Percentiles rank a stretch among this genome's conserved stretches.
These are phyloP conservation scores for Blastomyces gilchristii DNA, from an alignment of 2,329 filamentous ascomycete species.

Conservation along the genomic window DNA sequence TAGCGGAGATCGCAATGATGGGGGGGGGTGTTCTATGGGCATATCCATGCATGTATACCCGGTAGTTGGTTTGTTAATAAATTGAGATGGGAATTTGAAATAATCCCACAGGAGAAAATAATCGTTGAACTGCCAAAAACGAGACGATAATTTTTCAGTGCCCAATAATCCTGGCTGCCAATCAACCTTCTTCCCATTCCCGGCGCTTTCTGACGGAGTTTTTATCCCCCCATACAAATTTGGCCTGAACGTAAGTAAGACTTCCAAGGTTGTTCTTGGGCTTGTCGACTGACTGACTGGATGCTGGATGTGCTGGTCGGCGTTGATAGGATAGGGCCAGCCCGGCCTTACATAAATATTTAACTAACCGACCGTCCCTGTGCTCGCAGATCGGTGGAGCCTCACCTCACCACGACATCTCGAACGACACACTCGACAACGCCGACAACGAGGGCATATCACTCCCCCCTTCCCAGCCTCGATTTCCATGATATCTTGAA, in stretches of 20 bases:
- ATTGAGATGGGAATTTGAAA: neutral
- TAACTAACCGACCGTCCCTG: no score
- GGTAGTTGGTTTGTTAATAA: neutral
- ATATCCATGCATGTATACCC: neutral
- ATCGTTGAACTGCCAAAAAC: neutral
- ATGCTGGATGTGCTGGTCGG: neutral
- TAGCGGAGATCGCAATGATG: neutral
- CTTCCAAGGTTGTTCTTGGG: neutral
- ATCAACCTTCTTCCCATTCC: neutral
- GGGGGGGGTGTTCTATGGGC: neutral
- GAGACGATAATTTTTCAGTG: neutral
- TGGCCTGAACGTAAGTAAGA: neutral
- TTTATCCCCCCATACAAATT: neutral
- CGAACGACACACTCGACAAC: neutral
- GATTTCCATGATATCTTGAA: neutral
- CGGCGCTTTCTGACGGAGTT: neutral
- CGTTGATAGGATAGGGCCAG: slow-evolving; percentile 4
- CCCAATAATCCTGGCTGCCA: neutral
- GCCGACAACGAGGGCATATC: neutral
- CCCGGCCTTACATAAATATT: neutral
- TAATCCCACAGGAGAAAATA: neutral
- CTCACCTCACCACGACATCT: neutral
- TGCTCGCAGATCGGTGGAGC: neutral
- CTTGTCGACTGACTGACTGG: neutral
- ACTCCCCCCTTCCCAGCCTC: neutral